Evolutionary conservation across 2,329 filamentous ascomycete species (phyloP), one percentile per base, ranked within the genome.

Genomic region (Aspergillus bombycis): DNA sequence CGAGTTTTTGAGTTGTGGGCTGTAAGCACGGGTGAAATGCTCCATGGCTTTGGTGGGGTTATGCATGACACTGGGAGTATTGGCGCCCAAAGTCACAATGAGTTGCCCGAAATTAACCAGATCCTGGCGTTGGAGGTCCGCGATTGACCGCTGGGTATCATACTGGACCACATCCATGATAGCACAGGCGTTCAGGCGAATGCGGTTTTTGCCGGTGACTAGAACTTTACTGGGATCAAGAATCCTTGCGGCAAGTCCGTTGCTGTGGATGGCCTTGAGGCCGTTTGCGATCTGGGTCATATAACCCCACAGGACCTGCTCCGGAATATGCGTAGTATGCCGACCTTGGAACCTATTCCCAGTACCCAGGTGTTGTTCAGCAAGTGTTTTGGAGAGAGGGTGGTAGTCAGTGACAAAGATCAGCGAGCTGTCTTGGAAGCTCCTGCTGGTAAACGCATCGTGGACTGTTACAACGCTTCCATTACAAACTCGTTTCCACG

Each of bases 381-480:
- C 88, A 28, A 99, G 85, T 0, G 94, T 97, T 78, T 95, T 96
- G 2, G 94, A 92, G 23, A 95, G 84, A 1, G 95, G 94, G 72
- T 95, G 92, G 74, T 97, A 99, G 76, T 96, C 93, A 65, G 93
- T 95, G 28, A 96, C 93, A 72, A 99, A 91, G 56, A 99, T 91
- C 60, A 99, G 85, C 3, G 95, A 98, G 78, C 92, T 96, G 76
- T 98, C 95, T 61, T 93, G 92, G 77, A 99, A 99, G 30, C 91
- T 92, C 65, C 93, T 85, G 14, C 93, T 96, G 0, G 95, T 99
- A 73, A 99, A 99, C 0, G 92, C 93, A 78, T 97, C 93, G 72
- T 96, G 89, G 10, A 96, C 87, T 0, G 90, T 91, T 34, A 98
- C 94, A 23, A 98, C 87, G 68, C 88, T 92, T 62, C 89, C 91